Evolutionary conservation across 805 yeast genomes (phyloP), one percentile per base, ranked within the genome.

Genomic region (Teunomyces kruisii): DNA sequence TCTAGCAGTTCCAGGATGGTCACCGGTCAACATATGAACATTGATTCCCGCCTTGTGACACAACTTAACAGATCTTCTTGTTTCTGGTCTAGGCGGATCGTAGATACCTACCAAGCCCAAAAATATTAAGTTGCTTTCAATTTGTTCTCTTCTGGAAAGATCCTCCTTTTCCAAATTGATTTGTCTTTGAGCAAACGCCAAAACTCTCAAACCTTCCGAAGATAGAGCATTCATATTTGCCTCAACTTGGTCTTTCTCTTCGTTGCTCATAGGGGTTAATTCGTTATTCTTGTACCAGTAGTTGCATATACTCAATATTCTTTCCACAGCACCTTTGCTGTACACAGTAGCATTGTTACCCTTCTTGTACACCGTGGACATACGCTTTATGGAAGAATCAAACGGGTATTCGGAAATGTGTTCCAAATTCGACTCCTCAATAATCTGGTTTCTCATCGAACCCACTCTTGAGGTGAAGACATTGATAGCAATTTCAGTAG

Each of bases 21-120:
- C 70, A 38, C 70, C 70, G 19, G 70, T 65, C 19, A 65, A 52
- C 68, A 65, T 64, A 50, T 61, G 66, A 26, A 65, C 70, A 46
- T 60, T 63, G 37, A 65, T 65, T 9, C 70, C 68, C 9, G 70
- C 70, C 39, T 48, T 50, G 45, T 65, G 70, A 48, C 70, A 65
- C 32, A 57, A 44, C 37, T 55, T 53, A 14, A 65, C 68, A 1
- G 64, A 52, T 9, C 47, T 48, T 10, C 60, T 57, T 10, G 65
- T 56, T 50, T 65, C 70, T 3, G 59, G 61, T 50, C 70, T 53
- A 9, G 70, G 70, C 27, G 70, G 70, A 48, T 65, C 70, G 50
- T 65, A 65, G 42, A 65, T 65, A 32, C 70, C 70, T 45, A 65
- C 52, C 14, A 65, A 50, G 4, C 70, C 70, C 35, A 55, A 46